phyloP scores from a whole-genome alignment of 192 early-diverging fungal species.

The Coemansia sp. region DNA sequence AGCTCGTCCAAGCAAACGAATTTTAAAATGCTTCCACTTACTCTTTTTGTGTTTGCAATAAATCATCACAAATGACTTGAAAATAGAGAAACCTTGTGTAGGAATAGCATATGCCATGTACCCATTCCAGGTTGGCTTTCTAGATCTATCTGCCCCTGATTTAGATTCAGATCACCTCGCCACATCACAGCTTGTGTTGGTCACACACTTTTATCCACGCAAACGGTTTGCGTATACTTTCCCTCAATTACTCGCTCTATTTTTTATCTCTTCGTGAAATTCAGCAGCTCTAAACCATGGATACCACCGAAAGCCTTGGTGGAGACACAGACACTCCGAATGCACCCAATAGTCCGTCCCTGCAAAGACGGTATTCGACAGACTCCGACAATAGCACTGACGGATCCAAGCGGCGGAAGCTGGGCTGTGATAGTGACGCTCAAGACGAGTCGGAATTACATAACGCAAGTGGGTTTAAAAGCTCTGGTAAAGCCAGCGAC shows the following conservation, averaged over 20 bases:
- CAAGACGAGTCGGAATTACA: neutral
- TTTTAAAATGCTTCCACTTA: neutral
- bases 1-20: neutral
- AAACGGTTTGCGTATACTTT: neutral
- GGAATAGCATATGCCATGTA: no score
- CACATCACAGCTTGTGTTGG: no score
- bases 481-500: conserved; percentile 5
- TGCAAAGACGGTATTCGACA: conserved; percentile 6
- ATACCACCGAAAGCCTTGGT: neutral
- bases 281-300: conserved; percentile 1
- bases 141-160: no score
- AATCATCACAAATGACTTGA: neutral
- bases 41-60: neutral
- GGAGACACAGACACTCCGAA: neutral
- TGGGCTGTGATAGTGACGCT: neutral
- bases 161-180: no score
- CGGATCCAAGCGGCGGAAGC: conserved; percentile 21
- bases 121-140: no score
- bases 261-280: neutral
- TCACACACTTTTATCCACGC: neutral
- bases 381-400: neutral
- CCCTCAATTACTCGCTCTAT: neutral
- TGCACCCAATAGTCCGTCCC: neutral
- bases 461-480: neutral
- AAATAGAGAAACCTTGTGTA: no score